Evolutionary conservation across 257 asterid species (phyloP).

Genomic region (Solanum gracilifrons): DNA sequence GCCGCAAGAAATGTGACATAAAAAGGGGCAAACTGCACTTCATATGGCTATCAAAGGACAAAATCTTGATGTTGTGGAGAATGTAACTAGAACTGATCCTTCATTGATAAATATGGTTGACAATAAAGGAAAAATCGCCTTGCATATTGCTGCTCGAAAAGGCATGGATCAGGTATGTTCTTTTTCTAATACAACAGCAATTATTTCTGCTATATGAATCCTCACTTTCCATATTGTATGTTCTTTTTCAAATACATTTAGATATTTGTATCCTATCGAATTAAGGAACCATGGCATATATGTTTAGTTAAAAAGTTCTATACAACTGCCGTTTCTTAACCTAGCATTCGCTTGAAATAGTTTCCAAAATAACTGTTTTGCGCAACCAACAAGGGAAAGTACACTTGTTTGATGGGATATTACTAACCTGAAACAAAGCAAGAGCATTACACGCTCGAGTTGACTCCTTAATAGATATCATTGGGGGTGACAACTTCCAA

Average conservation of each 20-base stretch:
- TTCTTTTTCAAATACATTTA: too few species aligned
- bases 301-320: too few species aligned
- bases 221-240: too few species aligned
- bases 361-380: too few species aligned
- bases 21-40: constrained; percentile 41
- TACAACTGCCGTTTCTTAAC: too few species aligned
- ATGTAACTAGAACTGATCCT: constrained; percentile 15
- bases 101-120: constrained; percentile 28
- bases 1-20: constrained; percentile 34
- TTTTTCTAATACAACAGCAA: not conserved
- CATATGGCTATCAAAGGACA: constrained; percentile 43
- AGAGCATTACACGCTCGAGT: not conserved
- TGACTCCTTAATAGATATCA: not conserved
- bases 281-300: too few species aligned
- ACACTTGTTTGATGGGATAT: not conserved
- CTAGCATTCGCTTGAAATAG: too few species aligned
- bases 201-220: not conserved
- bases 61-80: constrained; percentile 26
- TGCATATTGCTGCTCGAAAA: constrained; percentile 34
- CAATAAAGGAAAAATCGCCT: constrained; percentile 23
- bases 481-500: not conserved
- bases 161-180: constrained; percentile 21
- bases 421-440: constrained; percentile 7
- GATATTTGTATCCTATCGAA: too few species aligned
- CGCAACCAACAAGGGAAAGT: too few species aligned